Base-by-base conservation (phyloP, 2,329 filamentous ascomycete species). In the Aureobasidium leucospermi region DNA sequence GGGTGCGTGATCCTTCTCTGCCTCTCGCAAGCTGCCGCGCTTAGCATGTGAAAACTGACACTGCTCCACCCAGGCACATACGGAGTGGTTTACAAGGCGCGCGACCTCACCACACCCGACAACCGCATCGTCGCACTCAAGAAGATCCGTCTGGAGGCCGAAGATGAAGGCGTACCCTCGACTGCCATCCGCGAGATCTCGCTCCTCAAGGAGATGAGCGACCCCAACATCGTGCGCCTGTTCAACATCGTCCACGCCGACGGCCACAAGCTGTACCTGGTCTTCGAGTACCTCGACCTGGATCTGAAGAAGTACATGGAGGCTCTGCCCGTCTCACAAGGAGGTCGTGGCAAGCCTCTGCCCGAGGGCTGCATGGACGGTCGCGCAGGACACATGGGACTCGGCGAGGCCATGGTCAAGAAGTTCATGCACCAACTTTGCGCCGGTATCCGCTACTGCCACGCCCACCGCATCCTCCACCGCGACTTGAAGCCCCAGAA, bases 231-330 rank as follows among this genome's bases (percentile, higher is more conserved):
- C 68, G 89, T 96, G 62, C 85, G 85, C 64, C 84, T 96, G 45
- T 76, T 92, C 70, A 96, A 96, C 78, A 96, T 96, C 65, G 90
- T 96, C 56, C 91, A 96, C 74, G 90, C 91, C 70, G 92, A 96
- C 72, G 90, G 91, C 60, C 90, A 96, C 78, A 96, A 96, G 78
- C 84, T 96, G 53, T 96, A 96, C 75, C 87, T 96, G 49, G 91
- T 96, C 66, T 89, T 92, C 65, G 91, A 96, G 73, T 96, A 89
- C 75, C 86, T 96, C 66, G 91, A 96, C 70, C 81, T 93, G 60
- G 91, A 96, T 69, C 79, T 96, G 67, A 96, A 96, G 79, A 96
- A 95, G 75, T 96, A 95, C 75, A 96, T 96, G 90, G 91, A 96
- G 74, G 84, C 90, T 6, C 81, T 96, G 45, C 90, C 90, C 4